These are phyloP conservation scores for Pinus taeda DNA, from an alignment of 75 land plant species.

Conservation along the genomic window DNA sequence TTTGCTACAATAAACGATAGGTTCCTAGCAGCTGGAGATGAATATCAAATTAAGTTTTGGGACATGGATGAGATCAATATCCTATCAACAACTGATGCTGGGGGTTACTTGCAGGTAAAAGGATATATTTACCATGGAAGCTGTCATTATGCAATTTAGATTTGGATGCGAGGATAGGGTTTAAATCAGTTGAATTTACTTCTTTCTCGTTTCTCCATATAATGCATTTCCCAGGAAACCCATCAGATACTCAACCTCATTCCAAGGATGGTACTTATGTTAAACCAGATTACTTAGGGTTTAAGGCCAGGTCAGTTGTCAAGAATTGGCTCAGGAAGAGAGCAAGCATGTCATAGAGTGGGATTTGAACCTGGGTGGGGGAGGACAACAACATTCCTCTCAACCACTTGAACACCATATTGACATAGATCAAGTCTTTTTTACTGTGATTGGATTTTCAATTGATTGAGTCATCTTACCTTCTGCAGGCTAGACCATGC, in stretches of 20 bases:
- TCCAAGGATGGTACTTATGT: too few relatives aligned
- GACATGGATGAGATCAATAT: constrained; percentile 55
- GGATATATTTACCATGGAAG: neutral
- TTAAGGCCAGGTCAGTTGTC: too few relatives aligned
- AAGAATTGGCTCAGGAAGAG: too few relatives aligned
- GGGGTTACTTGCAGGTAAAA: constrained; percentile 34
- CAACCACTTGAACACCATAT: too few relatives aligned
- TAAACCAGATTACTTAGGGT: too few relatives aligned
- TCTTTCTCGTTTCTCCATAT: neutral
- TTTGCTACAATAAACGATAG: constrained; percentile 56
- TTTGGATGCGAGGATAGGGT: neutral
- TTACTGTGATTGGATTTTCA: neutral
- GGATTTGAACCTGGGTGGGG: too few relatives aligned
- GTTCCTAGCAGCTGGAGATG: constrained; percentile 55
- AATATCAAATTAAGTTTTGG: constrained; percentile 48
- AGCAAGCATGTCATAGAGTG: too few relatives aligned
- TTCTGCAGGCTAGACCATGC: constrained; percentile 20
- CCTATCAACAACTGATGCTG: constrained; percentile 43
- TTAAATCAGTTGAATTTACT: neutral
- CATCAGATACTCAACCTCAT: neutral
- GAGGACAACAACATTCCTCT: too few relatives aligned
- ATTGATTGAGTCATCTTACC: neutral
- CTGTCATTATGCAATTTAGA: neutral
- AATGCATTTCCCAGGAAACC: neutral
- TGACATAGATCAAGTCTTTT: neutral